phyloP scores from a whole-genome alignment of 768 basidiomycete species.

The Rhodotorula babjevae region DNA sequence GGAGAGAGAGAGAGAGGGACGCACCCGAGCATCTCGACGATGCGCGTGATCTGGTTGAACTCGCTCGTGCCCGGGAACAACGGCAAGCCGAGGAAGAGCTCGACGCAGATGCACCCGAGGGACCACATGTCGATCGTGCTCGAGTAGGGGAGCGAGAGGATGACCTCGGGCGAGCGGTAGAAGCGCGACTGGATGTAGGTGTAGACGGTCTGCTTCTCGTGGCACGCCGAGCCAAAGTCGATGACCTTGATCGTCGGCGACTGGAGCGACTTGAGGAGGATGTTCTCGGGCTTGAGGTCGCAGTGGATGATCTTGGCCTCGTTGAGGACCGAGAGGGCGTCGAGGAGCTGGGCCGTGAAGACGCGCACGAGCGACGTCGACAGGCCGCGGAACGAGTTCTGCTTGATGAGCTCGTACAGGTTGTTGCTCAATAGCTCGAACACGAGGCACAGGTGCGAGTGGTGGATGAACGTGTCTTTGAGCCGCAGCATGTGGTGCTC shows the following conservation, averaged over 20 bases:
- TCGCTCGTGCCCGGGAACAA: constrained; percentile 98
- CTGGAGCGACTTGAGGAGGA: constrained; percentile 93
- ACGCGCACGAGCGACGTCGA: constrained; percentile 97
- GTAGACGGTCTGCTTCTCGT: constrained; percentile 98
- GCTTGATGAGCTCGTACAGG: constrained; percentile 98
- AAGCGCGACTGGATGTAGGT: constrained; percentile 99
- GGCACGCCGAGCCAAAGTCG: constrained; percentile 97
- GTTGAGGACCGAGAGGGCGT: constrained; percentile 85
- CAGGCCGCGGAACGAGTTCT: constrained; percentile 97
- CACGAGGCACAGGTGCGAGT: constrained; percentile 91
- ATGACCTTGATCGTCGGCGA: constrained; percentile 98
- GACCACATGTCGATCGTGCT: constrained; percentile 99
- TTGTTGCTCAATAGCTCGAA: constrained; percentile 96
- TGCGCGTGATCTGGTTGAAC: constrained; percentile 94
- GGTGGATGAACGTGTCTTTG: constrained; percentile 93
- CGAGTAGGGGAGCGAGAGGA: constrained; percentile 89
- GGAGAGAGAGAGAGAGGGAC: constrained; percentile 45
- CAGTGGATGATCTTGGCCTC: constrained; percentile 96
- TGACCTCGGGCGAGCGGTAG: constrained; percentile 95
- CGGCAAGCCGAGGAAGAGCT: constrained; percentile 91
- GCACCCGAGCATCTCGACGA: constrained; percentile 97
- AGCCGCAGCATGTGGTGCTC: constrained; percentile 94
- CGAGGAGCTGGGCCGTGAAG: constrained; percentile 91
- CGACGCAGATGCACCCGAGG: constrained; percentile 94
- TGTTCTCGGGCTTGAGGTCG: constrained; percentile 98